Evolutionary conservation across 257 asterid genomes (phyloP).

Genomic region (Solanum lignicaule): DNA sequence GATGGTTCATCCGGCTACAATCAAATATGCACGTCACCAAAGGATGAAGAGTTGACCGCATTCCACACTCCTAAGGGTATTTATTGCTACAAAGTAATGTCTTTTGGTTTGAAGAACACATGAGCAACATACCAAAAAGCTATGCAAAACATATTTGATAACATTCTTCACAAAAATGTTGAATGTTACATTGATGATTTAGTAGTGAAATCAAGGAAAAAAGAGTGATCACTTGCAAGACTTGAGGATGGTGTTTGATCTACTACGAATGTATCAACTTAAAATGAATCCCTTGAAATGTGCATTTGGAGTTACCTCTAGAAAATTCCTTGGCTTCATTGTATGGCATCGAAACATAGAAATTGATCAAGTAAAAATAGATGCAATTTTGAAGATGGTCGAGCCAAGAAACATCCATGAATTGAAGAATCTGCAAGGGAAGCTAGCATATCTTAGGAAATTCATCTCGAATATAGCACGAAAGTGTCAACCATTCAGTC

Average conservation of each 20-base stretch:
- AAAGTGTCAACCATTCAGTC: neutral
- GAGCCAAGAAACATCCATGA: neutral
- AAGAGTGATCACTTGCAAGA: neutral
- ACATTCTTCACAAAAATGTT: neutral
- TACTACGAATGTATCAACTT: neutral
- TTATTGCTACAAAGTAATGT: neutral
- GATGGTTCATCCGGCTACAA: neutral
- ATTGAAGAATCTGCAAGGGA: neutral
- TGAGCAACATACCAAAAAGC: neutral
- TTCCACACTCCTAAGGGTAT: neutral
- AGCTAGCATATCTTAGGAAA: neutral
- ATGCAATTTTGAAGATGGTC: neutral
- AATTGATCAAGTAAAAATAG: neutral
- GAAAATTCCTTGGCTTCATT: neutral
- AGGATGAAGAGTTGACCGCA: neutral
- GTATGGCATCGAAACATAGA: neutral
- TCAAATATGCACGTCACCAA: neutral
- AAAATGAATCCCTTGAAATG: neutral
- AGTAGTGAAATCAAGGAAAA: neutral
- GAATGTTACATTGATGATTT: neutral
- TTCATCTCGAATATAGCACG: neutral
- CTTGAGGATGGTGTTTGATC: neutral
- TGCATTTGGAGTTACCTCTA: neutral
- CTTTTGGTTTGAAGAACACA: neutral
- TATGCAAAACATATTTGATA: neutral